Percentiles rank a stretch among this genome's conserved stretches.
Evolutionary conservation across 805 yeast species (phyloP).

Genomic region (Wickerhamomyces pijperi): DNA sequence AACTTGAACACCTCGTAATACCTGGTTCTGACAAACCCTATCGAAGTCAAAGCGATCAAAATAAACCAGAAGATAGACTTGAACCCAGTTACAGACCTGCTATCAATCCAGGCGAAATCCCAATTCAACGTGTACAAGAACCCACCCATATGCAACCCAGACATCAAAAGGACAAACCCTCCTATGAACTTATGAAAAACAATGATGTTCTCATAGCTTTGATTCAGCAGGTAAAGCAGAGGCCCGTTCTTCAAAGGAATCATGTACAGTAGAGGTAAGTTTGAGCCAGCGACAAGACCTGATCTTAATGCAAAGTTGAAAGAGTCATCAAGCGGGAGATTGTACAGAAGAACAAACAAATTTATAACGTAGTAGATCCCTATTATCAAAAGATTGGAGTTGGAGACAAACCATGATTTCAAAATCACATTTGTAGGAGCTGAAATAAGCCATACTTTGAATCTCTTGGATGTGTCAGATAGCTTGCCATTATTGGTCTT

Average conservation of each 20-base stretch:
- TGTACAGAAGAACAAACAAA: conserved; percentile 6
- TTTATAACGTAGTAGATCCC: conserved; percentile 8
- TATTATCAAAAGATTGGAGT: conserved; percentile 8
- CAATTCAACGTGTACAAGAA: conserved; percentile 13
- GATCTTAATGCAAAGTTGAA: conserved; percentile 16
- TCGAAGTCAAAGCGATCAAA: conserved; percentile 9
- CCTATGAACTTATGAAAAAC: conserved; percentile 18
- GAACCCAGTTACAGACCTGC: conserved; percentile 9
- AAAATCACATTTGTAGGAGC: conserved; percentile 2
- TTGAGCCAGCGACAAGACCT: conserved; percentile 16
- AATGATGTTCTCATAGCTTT: conserved; percentile 15
- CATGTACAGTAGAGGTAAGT: conserved; percentile 17
- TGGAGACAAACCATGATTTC: conserved; percentile 8
- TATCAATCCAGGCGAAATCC: conserved; percentile 8
- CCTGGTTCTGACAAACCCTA: conserved; percentile 6
- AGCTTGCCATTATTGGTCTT: background rate
- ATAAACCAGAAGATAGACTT: conserved; percentile 5
- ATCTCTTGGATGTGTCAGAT: background rate
- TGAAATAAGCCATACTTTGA: conserved; percentile 2
- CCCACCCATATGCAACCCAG: conserved; percentile 10
- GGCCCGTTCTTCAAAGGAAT: conserved; percentile 18
- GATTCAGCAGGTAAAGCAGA: conserved; percentile 8
- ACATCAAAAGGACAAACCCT: conserved; percentile 7
- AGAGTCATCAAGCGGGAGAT: conserved; percentile 13
- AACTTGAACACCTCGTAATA: conserved; percentile 15